Evolutionary conservation across 179 eudicot species (phyloP), one percentile per base, ranked within the genome.

Genomic region (Actinidia chinensis): DNA sequence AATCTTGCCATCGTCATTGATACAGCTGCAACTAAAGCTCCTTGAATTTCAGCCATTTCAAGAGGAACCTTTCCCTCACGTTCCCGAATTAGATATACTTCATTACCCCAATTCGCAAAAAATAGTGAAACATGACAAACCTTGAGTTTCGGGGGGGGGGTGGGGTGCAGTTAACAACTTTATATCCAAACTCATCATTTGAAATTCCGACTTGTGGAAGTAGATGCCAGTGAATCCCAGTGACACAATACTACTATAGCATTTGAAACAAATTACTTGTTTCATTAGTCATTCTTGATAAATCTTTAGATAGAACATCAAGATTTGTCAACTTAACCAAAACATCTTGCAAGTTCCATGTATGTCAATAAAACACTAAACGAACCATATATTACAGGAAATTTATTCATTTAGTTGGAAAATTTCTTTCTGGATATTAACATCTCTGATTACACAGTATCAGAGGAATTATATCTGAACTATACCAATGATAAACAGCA

Each of bases 41-140:
- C 98, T 86, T 95, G 98, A 80, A 95, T 87, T 83, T 95, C 98
- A 83, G 98, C 98, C 98, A 95, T 93, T 84, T 90, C 95, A 82
- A 95, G 98, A 75, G 98, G 98, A 81, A 95, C 47, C 90, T 87
- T 47, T 93, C 92, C 83, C 98, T 91, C 75, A 90, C 86, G 81
- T 93, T 88, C 98, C 98, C 93, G 85, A 63, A 83, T 76, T 5
- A 71, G 48, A 54, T 50, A 52, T 40, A 76, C 43, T 20, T 51
- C 18, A 72, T 63, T 63, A 70, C 42, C 66, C 42, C 78, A 66
- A 47, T 77, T n/a, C 8, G 20, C 22, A 17, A 65, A 33, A 65
- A 56, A 65, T 18, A 65, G 46, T 23, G 6, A 64, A 61, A 13
- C 47, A 51, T 46, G 52, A 6, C 15, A 58, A 50, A 33, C 43